Conservation (phyloP, 1,284 basidiomycete species). For the Ganoderma meredithae region DNA sequence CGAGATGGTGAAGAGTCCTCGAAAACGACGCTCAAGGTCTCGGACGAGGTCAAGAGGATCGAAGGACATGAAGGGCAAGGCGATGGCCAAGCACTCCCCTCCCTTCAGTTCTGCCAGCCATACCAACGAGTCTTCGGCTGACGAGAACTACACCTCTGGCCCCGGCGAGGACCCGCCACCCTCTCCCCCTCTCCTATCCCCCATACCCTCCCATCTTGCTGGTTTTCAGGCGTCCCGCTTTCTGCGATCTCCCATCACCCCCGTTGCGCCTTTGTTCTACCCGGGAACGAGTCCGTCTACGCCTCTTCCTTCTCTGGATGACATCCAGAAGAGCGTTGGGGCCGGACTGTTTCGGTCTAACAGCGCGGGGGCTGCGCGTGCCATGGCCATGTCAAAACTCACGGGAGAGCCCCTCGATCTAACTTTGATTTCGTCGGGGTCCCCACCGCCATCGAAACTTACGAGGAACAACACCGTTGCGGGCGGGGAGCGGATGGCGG, state of each 20-base stretch:
- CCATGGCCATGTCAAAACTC: slow-evolving; percentile 78
- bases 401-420: slow-evolving; percentile 67
- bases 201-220: slow-evolving; percentile 67
- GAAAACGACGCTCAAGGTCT: slow-evolving; percentile 77
- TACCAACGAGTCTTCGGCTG: slow-evolving; percentile 70
- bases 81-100: slow-evolving; percentile 46
- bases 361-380: slow-evolving; percentile 69
- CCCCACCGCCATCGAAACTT: slow-evolving; percentile 58
- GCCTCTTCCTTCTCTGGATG: slow-evolving; percentile 76
- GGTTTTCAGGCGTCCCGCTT: slow-evolving; percentile 59
- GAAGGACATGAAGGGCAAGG: slow-evolving; percentile 72
- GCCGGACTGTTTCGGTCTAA: slow-evolving; percentile 75
- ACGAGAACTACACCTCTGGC: slow-evolving; percentile 56
- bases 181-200: slow-evolving; percentile 63
- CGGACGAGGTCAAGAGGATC: slow-evolving; percentile 78
- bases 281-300: slow-evolving; percentile 70
- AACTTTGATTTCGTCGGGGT: slow-evolving; percentile 45
- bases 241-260: slow-evolving; percentile 54
- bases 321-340: slow-evolving; percentile 58
- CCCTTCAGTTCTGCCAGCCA: slow-evolving; percentile 46
- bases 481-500: slow-evolving; percentile 76
- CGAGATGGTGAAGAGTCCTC: slow-evolving; percentile 36
- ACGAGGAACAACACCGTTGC: slow-evolving; percentile 80
- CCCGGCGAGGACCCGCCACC: slow-evolving; percentile 50
- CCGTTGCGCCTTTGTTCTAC: slow-evolving; percentile 62